phyloP scores from a whole-genome alignment of 2,329 filamentous ascomycete species.

The Cyclaneusma minus region DNA sequence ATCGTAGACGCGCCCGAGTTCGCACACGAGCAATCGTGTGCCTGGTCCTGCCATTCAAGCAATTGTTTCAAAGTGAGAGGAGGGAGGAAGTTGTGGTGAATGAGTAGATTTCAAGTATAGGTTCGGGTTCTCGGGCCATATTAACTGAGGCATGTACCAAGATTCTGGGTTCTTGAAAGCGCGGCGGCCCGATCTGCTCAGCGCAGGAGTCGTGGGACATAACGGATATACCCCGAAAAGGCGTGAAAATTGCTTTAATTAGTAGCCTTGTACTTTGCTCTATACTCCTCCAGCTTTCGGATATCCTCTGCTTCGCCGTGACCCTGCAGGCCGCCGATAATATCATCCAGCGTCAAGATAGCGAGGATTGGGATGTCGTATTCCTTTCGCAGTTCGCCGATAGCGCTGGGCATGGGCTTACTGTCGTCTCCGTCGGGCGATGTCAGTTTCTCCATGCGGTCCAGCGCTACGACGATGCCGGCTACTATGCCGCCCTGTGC shows the following conservation, averaged over 20 bases:
- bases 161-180: too few species aligned
- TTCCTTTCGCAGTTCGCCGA: slow-evolving; percentile 73
- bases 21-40: too few species aligned
- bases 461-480: slow-evolving; percentile 77
- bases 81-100: too few species aligned
- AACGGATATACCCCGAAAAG: too few species aligned
- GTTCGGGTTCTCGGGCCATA: too few species aligned
- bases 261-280: slow-evolving; percentile 44
- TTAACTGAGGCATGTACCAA: too few species aligned
- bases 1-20: too few species aligned
- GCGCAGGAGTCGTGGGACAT: too few species aligned
- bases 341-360: slow-evolving; percentile 72
- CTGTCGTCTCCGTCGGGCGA: slow-evolving; percentile 40
- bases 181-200: too few species aligned
- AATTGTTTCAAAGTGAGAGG: too few species aligned
- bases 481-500: slow-evolving; percentile 64
- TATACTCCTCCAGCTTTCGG: slow-evolving; percentile 58
- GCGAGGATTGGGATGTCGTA: slow-evolving; percentile 70
- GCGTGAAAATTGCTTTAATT: slow-evolving; percentile 24
- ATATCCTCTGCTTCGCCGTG: slow-evolving; percentile 47
- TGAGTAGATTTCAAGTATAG: too few species aligned
- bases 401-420: slow-evolving; percentile 59
- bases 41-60: too few species aligned
- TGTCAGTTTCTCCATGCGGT: slow-evolving; percentile 72
- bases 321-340: slow-evolving; percentile 53